phyloP scores from a whole-genome alignment of 2,329 filamentous ascomycete genomes.

The Pyrenochaeta sp. region DNA sequence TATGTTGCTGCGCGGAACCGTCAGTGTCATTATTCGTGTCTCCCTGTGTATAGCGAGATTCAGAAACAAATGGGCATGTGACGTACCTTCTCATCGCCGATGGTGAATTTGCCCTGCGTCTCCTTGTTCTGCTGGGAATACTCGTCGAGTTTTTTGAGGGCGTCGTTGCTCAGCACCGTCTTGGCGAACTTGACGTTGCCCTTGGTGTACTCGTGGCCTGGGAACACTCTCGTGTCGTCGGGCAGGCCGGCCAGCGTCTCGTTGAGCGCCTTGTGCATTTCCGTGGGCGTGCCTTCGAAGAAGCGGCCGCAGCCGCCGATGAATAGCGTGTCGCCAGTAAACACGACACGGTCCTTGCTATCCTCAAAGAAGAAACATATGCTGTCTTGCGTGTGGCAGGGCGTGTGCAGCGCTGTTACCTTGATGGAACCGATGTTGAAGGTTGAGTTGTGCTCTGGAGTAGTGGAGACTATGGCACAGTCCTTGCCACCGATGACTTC shows the following conservation, averaged over 20 bases:
- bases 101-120: slow-evolving; percentile 95
- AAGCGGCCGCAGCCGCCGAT: slow-evolving; percentile 94
- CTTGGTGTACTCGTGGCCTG: slow-evolving; percentile 98
- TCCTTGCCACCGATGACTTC: slow-evolving; percentile 88
- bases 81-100: slow-evolving; percentile 90
- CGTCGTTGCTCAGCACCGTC: slow-evolving; percentile 76
- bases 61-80: not conserved
- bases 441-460: slow-evolving; percentile 74
- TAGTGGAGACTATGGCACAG: slow-evolving; percentile 80
- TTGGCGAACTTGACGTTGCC: slow-evolving; percentile 88
- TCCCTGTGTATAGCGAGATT: too few species aligned
- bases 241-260: slow-evolving; percentile 80
- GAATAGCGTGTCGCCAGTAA: slow-evolving; percentile 96
- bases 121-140: slow-evolving; percentile 83
- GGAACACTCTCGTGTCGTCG: slow-evolving; percentile 90
- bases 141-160: slow-evolving; percentile 73
- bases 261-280: slow-evolving; percentile 92
- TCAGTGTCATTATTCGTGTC: too few species aligned
- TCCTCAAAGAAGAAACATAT: slow-evolving; percentile 96
- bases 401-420: slow-evolving; percentile 89
- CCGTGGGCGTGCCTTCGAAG: slow-evolving; percentile 86
- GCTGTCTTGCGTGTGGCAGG: slow-evolving; percentile 97
- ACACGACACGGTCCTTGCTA: slow-evolving; percentile 77
- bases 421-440: slow-evolving; percentile 86
- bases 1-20: slow-evolving; percentile 87